These are phyloP conservation scores for Blastobotrys elegans DNA, from an alignment of 1,139 yeast genomes.

Conservation along the genomic window DNA sequence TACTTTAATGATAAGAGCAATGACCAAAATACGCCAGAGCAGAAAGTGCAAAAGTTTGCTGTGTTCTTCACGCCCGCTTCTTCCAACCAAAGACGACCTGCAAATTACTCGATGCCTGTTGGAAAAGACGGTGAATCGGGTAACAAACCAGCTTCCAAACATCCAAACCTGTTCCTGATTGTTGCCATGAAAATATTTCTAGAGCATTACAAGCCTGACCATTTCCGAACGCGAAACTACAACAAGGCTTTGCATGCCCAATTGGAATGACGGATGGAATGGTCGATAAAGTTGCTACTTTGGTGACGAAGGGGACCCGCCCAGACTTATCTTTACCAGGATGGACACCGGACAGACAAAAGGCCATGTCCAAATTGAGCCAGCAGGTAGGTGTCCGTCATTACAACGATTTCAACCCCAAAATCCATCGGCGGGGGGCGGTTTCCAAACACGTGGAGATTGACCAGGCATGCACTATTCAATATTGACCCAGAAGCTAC, in stretches of 20 bases:
- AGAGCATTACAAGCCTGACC: not conserved
- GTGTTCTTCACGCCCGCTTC: not conserved
- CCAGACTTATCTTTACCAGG: constrained; percentile 33
- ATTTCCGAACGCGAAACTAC: constrained; percentile 3
- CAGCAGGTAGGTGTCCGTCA: constrained; percentile 46
- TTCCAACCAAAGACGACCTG: not conserved
- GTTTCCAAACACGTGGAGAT: constrained; percentile 40
- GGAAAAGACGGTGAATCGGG: not conserved
- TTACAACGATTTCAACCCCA: constrained; percentile 46
- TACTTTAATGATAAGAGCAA: not conserved
- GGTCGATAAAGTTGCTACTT: not conserved
- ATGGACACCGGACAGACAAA: constrained; percentile 55
- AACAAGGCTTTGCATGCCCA: not conserved
- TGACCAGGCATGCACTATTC: constrained; percentile 29
- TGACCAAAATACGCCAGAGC: too few species aligned
- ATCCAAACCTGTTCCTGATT: constrained; percentile 6
- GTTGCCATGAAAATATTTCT: not conserved
- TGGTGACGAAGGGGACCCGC: constrained; percentile 1
- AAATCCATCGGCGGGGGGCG: constrained; percentile 45
- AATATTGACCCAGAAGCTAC: constrained; percentile 39
- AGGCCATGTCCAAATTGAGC: constrained; percentile 42
- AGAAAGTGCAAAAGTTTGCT: too few species aligned
- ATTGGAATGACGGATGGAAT: constrained; percentile 3
- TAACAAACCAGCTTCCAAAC: not conserved
- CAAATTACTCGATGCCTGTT: not conserved